Evolutionary conservation across 2,329 filamentous ascomycete species (phyloP).

Genomic region (Aspergillus awamori): DNA sequence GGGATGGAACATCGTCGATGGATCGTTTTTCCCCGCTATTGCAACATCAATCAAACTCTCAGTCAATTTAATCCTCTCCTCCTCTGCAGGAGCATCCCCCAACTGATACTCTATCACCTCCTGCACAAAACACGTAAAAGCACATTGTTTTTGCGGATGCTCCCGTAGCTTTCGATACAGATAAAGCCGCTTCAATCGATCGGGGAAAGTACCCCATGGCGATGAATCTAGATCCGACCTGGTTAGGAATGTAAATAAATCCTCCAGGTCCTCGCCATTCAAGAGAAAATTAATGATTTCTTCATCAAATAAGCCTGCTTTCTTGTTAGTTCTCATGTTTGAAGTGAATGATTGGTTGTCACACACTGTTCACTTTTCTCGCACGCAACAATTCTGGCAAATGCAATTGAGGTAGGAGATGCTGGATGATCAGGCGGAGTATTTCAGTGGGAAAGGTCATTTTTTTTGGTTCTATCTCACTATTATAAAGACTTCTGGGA

Average conservation of each 20-base stretch:
- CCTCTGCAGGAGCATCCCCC: background rate
- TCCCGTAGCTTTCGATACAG: background rate
- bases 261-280: background rate
- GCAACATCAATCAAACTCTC: background rate
- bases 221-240: background rate
- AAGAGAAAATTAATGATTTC: background rate
- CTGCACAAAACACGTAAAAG: background rate
- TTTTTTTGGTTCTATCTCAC: no score
- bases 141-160: background rate
- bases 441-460: no score
- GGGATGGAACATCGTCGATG: background rate
- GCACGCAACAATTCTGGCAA: background rate
- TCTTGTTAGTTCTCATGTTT: background rate
- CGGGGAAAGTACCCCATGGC: background rate
- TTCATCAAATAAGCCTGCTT: background rate
- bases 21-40: background rate
- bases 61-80: background rate
- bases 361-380: conserved; percentile 2
- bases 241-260: background rate
- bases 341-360: background rate
- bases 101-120: background rate
- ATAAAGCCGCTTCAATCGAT: background rate
- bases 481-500: no score
- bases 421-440: no score
- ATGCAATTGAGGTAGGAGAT: no score